phyloP scores from a whole-genome alignment of 768 basidiomycete genomes.

The Piloderma croceum region DNA sequence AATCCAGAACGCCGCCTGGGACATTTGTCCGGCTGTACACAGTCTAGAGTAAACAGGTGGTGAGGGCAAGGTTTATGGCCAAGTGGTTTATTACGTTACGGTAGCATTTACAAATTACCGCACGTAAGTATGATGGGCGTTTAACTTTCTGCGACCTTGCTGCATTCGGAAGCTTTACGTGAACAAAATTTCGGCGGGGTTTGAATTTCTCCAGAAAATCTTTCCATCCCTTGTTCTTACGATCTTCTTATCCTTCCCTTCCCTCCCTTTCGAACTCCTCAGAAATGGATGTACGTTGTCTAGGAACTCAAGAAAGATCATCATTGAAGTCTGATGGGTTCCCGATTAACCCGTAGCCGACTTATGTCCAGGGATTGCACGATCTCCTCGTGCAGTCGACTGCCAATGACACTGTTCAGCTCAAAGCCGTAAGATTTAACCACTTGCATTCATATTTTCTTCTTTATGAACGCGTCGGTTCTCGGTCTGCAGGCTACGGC shows the following conservation, averaged over 20 bases:
- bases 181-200: constrained; percentile 50
- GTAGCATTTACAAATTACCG: no score
- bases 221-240: constrained; percentile 1
- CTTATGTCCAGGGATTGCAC: constrained; percentile 77
- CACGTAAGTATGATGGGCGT: no score
- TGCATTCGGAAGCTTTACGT: constrained; percentile 44
- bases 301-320: background rate
- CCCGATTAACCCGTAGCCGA: constrained; percentile 41
- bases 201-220: constrained; percentile 14
- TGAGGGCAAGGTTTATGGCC: no score
- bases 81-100: no score
- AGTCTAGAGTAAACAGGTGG: no score
- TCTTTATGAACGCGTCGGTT: constrained; percentile 7
- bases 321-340: constrained; percentile 5
- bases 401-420: constrained; percentile 79
- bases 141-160: no score
- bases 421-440: constrained; percentile 71
- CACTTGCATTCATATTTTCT: constrained; percentile 7
- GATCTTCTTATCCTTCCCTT: constrained; percentile 20
- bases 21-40: no score
- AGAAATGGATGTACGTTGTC: constrained; percentile 45
- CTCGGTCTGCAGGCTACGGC: constrained; percentile 68
- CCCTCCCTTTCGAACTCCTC: constrained; percentile 24
- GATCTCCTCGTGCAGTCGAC: constrained; percentile 80
- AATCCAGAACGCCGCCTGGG: no score